phyloP scores from a whole-genome alignment of 2,329 filamentous ascomycete genomes.

The Stromatinia cepivora region DNA sequence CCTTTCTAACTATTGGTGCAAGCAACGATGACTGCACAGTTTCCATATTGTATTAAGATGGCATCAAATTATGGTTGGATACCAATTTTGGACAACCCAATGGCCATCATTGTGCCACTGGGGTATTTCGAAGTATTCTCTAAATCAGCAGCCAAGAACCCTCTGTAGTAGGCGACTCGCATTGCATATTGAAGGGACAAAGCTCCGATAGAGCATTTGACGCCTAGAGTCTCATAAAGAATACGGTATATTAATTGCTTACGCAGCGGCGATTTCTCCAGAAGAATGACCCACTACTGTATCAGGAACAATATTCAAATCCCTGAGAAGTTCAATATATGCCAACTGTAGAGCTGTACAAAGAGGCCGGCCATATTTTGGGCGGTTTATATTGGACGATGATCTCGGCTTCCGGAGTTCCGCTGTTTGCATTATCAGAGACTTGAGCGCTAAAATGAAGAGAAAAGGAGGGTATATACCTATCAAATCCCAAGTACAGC shows the following conservation, averaged over 20 bases:
- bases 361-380: conserved; percentile 25
- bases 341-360: conserved; percentile 33
- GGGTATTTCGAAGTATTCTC: background rate
- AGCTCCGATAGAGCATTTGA: conserved; percentile 35
- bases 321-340: conserved; percentile 31
- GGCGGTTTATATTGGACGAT: conserved; percentile 22
- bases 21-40: background rate
- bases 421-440: background rate
- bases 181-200: conserved; percentile 26
- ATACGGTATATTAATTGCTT: background rate
- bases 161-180: conserved; percentile 27
- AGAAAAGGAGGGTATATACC: too few relatives aligned
- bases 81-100: conserved; percentile 39
- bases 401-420: conserved; percentile 29
- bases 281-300: conserved; percentile 37
- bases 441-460: too few relatives aligned
- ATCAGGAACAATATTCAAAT: conserved; percentile 26
- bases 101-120: conserved; percentile 55
- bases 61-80: background rate
- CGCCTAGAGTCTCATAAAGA: background rate
- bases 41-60: background rate
- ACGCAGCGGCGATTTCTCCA: conserved; percentile 43
- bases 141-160: conserved; percentile 26
- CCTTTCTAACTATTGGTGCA: background rate
- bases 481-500: background rate